A percentile compares a stretch with the other conserved stretches of the same genome.
Conservation (phyloP, 208 protist species). For the Wallacemonas sp. region DNA sequence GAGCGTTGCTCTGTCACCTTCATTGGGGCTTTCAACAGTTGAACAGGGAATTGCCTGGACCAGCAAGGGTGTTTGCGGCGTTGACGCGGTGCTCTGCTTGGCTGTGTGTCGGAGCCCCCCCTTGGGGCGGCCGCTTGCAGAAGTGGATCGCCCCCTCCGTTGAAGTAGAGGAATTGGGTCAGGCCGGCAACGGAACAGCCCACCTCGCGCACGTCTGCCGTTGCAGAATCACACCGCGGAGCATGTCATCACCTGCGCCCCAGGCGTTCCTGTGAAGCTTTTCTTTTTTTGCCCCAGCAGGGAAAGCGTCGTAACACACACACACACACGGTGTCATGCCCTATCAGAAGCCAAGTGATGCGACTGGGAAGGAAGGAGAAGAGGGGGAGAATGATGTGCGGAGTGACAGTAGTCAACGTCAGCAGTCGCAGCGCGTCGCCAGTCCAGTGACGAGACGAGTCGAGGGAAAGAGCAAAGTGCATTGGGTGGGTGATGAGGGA, state of each 20-base stretch:
- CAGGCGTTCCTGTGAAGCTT: constrained; percentile 52
- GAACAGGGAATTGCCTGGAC: constrained; percentile 57
- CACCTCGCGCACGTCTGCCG: constrained; percentile 81
- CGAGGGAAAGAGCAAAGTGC: no score
- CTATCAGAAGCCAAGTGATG: no score
- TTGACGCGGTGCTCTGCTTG: constrained; percentile 91
- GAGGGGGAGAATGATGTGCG: no score
- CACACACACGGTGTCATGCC: no score
- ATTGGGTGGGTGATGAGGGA: no score
- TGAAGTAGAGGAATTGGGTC: constrained; percentile 77
- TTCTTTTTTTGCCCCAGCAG: constrained; percentile 33
- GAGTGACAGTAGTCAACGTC: no score
- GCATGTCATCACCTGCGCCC: constrained; percentile 72
- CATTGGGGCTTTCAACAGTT: constrained; percentile 44
- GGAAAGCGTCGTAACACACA: no score
- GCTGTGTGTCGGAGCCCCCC: constrained; percentile 62
- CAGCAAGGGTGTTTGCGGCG: constrained; percentile 75
- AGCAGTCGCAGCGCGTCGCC: no score
- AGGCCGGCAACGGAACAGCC: constrained; percentile 89
- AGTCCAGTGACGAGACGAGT: no score
- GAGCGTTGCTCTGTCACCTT: constrained; percentile 83
- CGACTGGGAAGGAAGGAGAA: no score
- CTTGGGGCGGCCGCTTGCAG: constrained; percentile 41
- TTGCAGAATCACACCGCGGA: constrained; percentile 88
- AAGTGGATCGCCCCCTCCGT: constrained; percentile 49